These are phyloP conservation scores for Saturnispora sanitii DNA, from an alignment of 805 yeast genomes.

Conservation along the genomic window DNA sequence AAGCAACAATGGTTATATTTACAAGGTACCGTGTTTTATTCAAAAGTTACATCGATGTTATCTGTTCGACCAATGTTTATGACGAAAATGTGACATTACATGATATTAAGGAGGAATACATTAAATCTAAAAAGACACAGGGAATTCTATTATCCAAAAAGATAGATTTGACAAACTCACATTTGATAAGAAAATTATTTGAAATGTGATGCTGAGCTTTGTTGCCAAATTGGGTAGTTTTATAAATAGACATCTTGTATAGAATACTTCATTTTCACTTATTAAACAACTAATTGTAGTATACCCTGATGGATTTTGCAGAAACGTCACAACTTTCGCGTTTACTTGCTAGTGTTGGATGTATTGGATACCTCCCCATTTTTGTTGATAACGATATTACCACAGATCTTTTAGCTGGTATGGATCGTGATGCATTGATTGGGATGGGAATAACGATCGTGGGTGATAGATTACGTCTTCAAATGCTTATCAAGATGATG, in stretches of 20 bases:
- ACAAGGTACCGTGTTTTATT: background rate
- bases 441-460: constrained; percentile 68
- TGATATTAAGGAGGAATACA: background rate
- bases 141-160: no score
- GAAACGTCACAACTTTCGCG: constrained; percentile 7
- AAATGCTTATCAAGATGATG: constrained; percentile 43
- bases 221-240: no score
- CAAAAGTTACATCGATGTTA: background rate
- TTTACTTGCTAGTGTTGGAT: constrained; percentile 17
- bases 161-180: no score
- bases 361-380: constrained; percentile 19
- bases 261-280: no score
- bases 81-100: background rate
- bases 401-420: constrained; percentile 44
- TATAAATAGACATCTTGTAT: no score
- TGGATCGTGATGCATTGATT: constrained; percentile 54
- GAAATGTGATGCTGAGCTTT: no score
- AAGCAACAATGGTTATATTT: constrained; percentile 1
- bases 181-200: no score
- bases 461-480: constrained; percentile 73
- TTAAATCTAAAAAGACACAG: background rate
- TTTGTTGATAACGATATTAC: constrained; percentile 43
- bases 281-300: background rate
- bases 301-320: background rate
- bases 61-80: constrained; percentile 4